Evolutionary conservation across 2,329 filamentous ascomycete species (phyloP).

Genomic region (Exophiala spinifera): DNA sequence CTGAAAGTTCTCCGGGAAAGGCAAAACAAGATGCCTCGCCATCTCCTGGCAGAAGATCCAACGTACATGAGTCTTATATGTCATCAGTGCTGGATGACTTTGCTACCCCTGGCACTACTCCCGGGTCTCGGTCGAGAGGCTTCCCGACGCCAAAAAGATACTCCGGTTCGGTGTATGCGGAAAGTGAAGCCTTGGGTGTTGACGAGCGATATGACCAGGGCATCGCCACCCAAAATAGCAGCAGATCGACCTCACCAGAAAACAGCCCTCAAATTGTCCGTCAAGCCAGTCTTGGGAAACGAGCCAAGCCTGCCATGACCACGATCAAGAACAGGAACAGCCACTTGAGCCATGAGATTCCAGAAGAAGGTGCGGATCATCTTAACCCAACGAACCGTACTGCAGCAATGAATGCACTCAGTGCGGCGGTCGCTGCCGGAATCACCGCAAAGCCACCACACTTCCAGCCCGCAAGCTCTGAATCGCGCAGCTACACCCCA

Average conservation of each 20-base stretch:
- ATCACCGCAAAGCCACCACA: slow-evolving; percentile 7
- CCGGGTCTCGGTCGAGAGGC: slow-evolving; percentile 17
- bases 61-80: slow-evolving; percentile 24
- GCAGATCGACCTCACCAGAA: slow-evolving; percentile 9
- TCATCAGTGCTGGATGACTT: slow-evolving; percentile 24
- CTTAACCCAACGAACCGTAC: slow-evolving; percentile 12
- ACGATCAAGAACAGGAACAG: slow-evolving; percentile 33
- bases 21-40: slow-evolving; percentile 9
- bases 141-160: slow-evolving; percentile 20
- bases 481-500: slow-evolving; percentile 20
- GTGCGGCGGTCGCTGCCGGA: slow-evolving; percentile 25
- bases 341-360: slow-evolving; percentile 30
- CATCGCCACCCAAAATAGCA: slow-evolving; percentile 1
- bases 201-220: slow-evolving; percentile 15
- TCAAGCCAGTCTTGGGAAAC: slow-evolving; percentile 44
- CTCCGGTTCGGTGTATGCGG: slow-evolving; percentile 23
- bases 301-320: slow-evolving; percentile 41
- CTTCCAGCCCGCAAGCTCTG: slow-evolving; percentile 6
- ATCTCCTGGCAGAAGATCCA: slow-evolving; percentile 17
- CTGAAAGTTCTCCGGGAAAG: slow-evolving; percentile 8
- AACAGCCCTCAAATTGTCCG: slow-evolving; percentile 35
- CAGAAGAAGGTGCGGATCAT: slow-evolving; percentile 7
- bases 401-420: slow-evolving; percentile 25
- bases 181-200: slow-evolving; percentile 19
- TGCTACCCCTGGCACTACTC: slow-evolving; percentile 18